Conservation (phyloP, 2,329 filamentous ascomycete species). For the Coniochaeta sp. region DNA sequence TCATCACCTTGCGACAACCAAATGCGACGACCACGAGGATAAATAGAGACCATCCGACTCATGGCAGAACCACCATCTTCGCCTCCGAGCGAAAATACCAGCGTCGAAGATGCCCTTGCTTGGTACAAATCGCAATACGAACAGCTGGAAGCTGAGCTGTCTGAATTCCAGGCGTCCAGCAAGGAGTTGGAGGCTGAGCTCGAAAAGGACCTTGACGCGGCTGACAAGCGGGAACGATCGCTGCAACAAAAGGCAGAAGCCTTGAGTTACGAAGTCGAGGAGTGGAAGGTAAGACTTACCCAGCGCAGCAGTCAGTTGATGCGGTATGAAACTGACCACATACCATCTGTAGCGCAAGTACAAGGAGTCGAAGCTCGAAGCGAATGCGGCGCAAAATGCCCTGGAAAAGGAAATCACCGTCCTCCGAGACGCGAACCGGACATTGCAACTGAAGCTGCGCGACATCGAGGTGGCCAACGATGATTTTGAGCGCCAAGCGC, state of each 20-base stretch:
- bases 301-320: neutral
- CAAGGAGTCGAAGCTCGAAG: conserved; percentile 87
- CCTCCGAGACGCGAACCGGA: conserved; percentile 76
- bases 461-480: conserved; percentile 98
- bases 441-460: conserved; percentile 73
- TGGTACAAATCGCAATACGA: conserved; percentile 98
- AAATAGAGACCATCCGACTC: conserved; percentile 2
- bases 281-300: conserved; percentile 76
- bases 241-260: conserved; percentile 82
- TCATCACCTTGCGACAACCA: neutral
- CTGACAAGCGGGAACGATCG: conserved; percentile 83
- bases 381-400: conserved; percentile 71
- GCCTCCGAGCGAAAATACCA: conserved; percentile 46
- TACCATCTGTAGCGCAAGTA: conserved; percentile 67
- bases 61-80: conserved; percentile 58
- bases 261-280: conserved; percentile 82
- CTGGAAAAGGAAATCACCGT: conserved; percentile 95
- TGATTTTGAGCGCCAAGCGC: conserved; percentile 92
- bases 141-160: conserved; percentile 80
- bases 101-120: conserved; percentile 66
- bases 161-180: conserved; percentile 90
- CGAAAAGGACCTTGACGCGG: conserved; percentile 91
- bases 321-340: conserved; percentile 7
- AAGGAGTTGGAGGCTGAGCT: conserved; percentile 90
- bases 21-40: conserved; percentile 2